phyloP scores from a whole-genome alignment of 768 basidiomycete genomes.

The Psilocybe azurescens region DNA sequence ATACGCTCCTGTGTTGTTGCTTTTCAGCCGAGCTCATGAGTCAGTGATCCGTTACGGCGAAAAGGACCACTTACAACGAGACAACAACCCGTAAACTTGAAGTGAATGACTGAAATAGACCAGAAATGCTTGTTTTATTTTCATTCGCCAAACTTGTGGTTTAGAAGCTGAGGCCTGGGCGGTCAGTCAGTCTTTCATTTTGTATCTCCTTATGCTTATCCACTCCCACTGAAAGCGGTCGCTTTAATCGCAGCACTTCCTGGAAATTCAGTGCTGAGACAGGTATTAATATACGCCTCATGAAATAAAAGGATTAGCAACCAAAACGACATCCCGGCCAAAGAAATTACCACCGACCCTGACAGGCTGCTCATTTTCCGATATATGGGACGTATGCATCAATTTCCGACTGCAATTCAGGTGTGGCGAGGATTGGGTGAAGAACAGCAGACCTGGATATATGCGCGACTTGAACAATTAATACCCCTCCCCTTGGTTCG shows the following conservation, averaged over 20 bases:
- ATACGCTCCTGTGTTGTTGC: slow-evolving; percentile 9
- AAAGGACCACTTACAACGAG: background rate
- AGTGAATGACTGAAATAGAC: background rate
- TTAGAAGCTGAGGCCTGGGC: slow-evolving; percentile 4
- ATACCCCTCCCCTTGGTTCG: background rate
- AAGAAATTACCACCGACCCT: slow-evolving; percentile 11
- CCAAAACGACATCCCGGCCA: slow-evolving; percentile 16
- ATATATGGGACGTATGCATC: slow-evolving; percentile 8
- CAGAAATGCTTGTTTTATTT: background rate
- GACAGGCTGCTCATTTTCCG: slow-evolving; percentile 16
- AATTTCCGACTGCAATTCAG: slow-evolving; percentile 3
- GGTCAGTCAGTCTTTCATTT: slow-evolving; percentile 9
- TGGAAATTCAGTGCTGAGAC: slow-evolving; percentile 8
- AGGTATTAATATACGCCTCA: slow-evolving; percentile 20
- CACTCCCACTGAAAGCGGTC: slow-evolving; percentile 2
- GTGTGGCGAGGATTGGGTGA: background rate
- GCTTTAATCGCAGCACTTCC: slow-evolving; percentile 10
- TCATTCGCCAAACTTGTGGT: background rate
- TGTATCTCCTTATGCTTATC: slow-evolving; percentile 2
- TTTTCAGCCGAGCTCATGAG: slow-evolving; percentile 12
- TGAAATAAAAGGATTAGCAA: slow-evolving; percentile 17
- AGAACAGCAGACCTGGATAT: background rate
- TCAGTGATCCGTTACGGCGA: slow-evolving; percentile 11
- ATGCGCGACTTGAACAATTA: background rate
- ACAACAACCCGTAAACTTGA: background rate